Base-by-base conservation (phyloP, 495 filamentous ascomycete species). In the Penicillium manginii region DNA sequence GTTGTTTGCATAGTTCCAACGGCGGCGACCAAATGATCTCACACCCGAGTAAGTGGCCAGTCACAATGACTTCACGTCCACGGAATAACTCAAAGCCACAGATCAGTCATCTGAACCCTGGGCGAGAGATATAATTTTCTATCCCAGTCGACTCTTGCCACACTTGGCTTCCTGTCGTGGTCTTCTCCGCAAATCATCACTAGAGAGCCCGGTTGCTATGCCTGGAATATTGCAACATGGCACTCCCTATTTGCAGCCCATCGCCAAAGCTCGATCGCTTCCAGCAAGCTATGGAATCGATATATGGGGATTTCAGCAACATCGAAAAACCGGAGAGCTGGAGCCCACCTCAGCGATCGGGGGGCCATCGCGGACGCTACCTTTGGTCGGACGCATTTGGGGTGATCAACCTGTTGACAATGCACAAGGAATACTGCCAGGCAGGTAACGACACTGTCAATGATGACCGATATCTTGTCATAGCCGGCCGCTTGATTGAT, bases 321-420 rank as follows among this genome's bases (percentile, higher is more conserved):
- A 73, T 77, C 56, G 37, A 56, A 51, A 54, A 70, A 6, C 73
- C 75, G 2, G 48, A 55, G 17, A 55, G 61, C 54, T 75, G 81
- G 81, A 73, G 57, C 7, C 78, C 80, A 9, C 79, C 81, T 1
- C 77, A 73, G 0, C 74, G 72, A 32, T 81, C 83, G 0, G 85
- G 82, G n/a, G 86, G 85, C 10, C 84, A 88, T 59, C 76, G 69
- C n/a, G 87, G 87, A 33, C 78, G 87, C 18, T 89, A 88, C 63
- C 77, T 89, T 31, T 88, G 85, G 86, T 87, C 84, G 0, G 86
- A 89, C 58, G 85, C 85, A 1, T 88, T 88, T 59, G 86, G 85
- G n/a, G 82, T 90, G 3, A 49, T 89, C 56, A 87, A 89, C 62
- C 81, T 90, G 59, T 65, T 88, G 33, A 88, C 87, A 22, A 73